Percentiles rank a stretch among this genome's conserved stretches.
phyloP scores from a whole-genome alignment of 1,139 yeast genomes.

The Zygoascus meyerae region DNA sequence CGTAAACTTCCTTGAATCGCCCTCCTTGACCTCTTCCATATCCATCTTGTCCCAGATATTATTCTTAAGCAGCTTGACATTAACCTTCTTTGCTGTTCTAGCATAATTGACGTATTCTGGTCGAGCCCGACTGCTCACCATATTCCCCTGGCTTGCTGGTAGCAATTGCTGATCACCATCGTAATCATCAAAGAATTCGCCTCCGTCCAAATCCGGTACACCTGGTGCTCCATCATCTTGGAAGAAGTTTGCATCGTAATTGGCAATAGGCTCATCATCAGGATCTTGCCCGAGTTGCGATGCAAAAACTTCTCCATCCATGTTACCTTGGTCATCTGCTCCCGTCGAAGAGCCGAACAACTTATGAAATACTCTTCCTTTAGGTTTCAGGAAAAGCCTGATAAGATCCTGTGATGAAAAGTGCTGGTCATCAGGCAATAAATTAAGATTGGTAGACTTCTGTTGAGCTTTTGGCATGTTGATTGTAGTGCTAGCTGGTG shows the following conservation, averaged over 20 bases:
- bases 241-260: slow-evolving; percentile 43
- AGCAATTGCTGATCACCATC: slow-evolving; percentile 7
- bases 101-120: slow-evolving; percentile 71
- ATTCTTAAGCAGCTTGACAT: slow-evolving; percentile 71
- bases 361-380: slow-evolving; percentile 23
- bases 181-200: slow-evolving; percentile 11
- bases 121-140: slow-evolving; percentile 29
- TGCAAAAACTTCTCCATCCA: slow-evolving; percentile 73
- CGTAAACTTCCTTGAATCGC: slow-evolving; percentile 37
- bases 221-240: slow-evolving; percentile 32
- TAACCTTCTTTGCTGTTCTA: slow-evolving; percentile 77
- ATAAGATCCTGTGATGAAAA: slow-evolving; percentile 67
- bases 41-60: slow-evolving; percentile 65
- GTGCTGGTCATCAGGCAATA: slow-evolving; percentile 69
- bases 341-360: slow-evolving; percentile 9
- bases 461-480: slow-evolving; percentile 43
- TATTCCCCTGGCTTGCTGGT: background rate
- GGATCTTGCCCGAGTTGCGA: slow-evolving; percentile 28
- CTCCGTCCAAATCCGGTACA: slow-evolving; percentile 19
- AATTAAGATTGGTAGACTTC: slow-evolving; percentile 39
- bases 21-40: slow-evolving; percentile 17
- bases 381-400: slow-evolving; percentile 65
- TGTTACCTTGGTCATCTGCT: slow-evolving; percentile 19
- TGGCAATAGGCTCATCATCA: slow-evolving; percentile 28
- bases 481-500: slow-evolving; percentile 38